These are phyloP conservation scores for Nothophoma quercina DNA, from an alignment of 2,329 filamentous ascomycete genomes.

Conservation along the genomic window DNA sequence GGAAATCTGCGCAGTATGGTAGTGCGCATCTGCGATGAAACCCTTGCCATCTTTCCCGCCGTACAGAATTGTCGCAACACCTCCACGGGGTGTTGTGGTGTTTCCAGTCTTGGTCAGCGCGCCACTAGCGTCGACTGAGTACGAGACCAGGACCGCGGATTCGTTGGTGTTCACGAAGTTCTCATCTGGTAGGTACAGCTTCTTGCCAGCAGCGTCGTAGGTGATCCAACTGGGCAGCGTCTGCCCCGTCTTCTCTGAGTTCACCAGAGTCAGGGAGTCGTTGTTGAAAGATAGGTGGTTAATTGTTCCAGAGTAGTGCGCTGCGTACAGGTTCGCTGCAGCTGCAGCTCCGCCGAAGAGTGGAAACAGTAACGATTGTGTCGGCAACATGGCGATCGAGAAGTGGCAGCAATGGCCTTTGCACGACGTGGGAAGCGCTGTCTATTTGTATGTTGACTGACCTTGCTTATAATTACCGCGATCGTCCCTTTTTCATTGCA, in stretches of 20 bases:
- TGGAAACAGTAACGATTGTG: constrained; percentile 31
- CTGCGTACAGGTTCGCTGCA: constrained; percentile 40
- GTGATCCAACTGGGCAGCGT: constrained; percentile 43
- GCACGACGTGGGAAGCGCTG: not conserved
- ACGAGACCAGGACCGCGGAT: constrained; percentile 33
- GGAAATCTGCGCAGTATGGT: constrained; percentile 43
- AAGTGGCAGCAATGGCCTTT: not conserved
- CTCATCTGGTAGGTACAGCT: constrained; percentile 41
- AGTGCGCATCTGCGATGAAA: constrained; percentile 45
- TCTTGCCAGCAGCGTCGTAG: constrained; percentile 37
- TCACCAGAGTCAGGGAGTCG: constrained; percentile 32
- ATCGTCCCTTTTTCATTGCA: constrained; percentile 8
- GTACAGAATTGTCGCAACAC: constrained; percentile 39
- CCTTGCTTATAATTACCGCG: constrained; percentile 8
- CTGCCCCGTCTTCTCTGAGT: constrained; percentile 33
- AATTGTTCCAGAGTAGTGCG: constrained; percentile 43
- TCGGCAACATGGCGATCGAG: constrained; percentile 30
- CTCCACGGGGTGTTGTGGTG: constrained; percentile 33
- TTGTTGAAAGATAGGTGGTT: constrained; percentile 39
- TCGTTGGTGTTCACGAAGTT: constrained; percentile 23
- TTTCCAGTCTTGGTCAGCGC: constrained; percentile 34
- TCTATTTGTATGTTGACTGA: constrained; percentile 5
- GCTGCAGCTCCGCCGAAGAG: constrained; percentile 35
- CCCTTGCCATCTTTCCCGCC: constrained; percentile 40
- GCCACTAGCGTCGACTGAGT: constrained; percentile 36